Evolutionary conservation across 352 stramenopile species (phyloP).

Genomic region (Phytophthora hibernalis): DNA sequence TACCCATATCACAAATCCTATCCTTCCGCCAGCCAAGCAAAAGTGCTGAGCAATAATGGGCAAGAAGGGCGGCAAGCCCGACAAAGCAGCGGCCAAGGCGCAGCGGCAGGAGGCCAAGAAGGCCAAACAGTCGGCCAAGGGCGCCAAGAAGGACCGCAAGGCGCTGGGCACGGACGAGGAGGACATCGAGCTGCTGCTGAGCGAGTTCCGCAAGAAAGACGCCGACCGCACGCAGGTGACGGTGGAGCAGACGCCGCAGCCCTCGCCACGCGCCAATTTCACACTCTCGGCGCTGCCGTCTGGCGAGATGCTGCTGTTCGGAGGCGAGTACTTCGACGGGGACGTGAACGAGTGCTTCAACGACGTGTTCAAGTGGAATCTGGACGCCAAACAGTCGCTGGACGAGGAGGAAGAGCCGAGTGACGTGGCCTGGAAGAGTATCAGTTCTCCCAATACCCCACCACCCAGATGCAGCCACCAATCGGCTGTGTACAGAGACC

Average conservation of each 20-base stretch:
- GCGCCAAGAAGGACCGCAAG: constrained; percentile 84
- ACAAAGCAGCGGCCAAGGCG: constrained; percentile 78
- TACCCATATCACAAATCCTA: background rate
- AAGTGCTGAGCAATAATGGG: constrained; percentile 38
- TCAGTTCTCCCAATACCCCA: constrained; percentile 90
- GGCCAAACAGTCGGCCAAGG: constrained; percentile 79
- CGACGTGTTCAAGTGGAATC: constrained; percentile 95
- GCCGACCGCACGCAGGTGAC: constrained; percentile 70
- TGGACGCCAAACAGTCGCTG: constrained; percentile 53
- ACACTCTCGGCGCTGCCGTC: constrained; percentile 73
- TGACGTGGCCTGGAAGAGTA: constrained; percentile 84
- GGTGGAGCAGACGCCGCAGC: constrained; percentile 60
- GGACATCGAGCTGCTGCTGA: constrained; percentile 82
- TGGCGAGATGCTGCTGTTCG: constrained; percentile 94
- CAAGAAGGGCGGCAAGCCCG: constrained; percentile 62
- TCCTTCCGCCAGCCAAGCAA: constrained; percentile 8
- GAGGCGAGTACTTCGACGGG: constrained; percentile 98
- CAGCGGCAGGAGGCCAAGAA: constrained; percentile 85
- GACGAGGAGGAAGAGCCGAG: constrained; percentile 19
- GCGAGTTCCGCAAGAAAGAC: constrained; percentile 85
- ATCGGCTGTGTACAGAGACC: constrained; percentile 93
- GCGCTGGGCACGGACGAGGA: constrained; percentile 77
- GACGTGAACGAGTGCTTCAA: constrained; percentile 97
- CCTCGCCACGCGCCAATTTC: constrained; percentile 80
- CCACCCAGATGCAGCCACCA: constrained; percentile 96